Base-by-base conservation (phyloP, 331 rosid genomes). In the Rhamnella rubrinervis region DNA sequence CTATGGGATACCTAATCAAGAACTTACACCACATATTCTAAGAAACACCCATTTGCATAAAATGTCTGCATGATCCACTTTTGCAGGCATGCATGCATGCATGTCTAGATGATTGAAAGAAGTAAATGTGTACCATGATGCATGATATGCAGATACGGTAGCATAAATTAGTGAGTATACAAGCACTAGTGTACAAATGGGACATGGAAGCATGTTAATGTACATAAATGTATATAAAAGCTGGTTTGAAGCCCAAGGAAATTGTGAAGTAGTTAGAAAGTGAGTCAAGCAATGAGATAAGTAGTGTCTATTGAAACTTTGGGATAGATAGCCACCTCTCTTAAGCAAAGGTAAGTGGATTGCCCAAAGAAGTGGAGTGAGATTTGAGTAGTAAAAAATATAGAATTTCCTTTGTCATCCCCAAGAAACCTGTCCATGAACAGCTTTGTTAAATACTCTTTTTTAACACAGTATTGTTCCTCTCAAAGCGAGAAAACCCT, bases 391-490 rank as follows among this genome's bases (percentile, higher is more conserved):
- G 70, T 60, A 67, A 62, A 31, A 78, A 8, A 77, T 38, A 81
- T 47, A 72, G 38, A 53, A 37, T 37, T 39, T 31, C 31, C 75
- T 58, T 74, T 37, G 87, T 55, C 70, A 82, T 77, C 81, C 85
- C 89, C 97, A 79, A 88, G 82, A 86, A 60, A 60, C 74, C 66
- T 75, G 88, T 79, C 73, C 72, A 62, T 19, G 21, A 70, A 65
- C 80, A 73, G 31, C 68, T 67, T 81, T 56, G 80, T 65, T 57
- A 77, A 71, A 53, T 71, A 75, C 80, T 78, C 59, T 63, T 69
- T 61, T 77, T 59, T 52, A 64, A 26, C 76, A 19, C 41, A 49
- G 62, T 69, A 64, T 72, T 84, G 83, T 82, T 65, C 39, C 74
- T 57, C 89, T 75, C 73, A 79, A 74, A 86, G 65, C 63, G 56